A percentile compares a stretch with the other conserved stretches of the same genome.
Conservation (phyloP, 2,329 filamentous ascomycete species). For the Cytospora piceae region DNA sequence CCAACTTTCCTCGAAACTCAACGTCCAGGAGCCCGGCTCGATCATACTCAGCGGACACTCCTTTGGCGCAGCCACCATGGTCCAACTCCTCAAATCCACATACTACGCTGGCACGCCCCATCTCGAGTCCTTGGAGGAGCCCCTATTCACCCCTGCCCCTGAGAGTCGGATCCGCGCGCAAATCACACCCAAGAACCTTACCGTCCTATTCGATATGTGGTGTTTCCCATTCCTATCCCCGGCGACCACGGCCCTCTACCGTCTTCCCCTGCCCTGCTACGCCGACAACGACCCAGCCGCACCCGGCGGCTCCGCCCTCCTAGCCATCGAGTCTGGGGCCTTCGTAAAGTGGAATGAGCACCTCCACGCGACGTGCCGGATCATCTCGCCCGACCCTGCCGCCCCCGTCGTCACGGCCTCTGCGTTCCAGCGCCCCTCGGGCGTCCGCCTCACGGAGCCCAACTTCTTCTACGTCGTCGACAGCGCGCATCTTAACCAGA, state of each 20-base stretch:
- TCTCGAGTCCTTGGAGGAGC: constrained; percentile 52
- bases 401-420: constrained; percentile 46
- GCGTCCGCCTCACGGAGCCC: constrained; percentile 53
- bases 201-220: constrained; percentile 81
- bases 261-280: constrained; percentile 75
- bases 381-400: constrained; percentile 62
- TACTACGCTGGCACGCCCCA: constrained; percentile 64
- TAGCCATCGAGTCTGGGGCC: constrained; percentile 74
- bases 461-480: constrained; percentile 74
- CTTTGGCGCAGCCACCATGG: constrained; percentile 74
- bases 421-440: constrained; percentile 48
- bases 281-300: constrained; percentile 58
- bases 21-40: constrained; percentile 71
- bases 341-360: constrained; percentile 81
- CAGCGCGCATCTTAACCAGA: constrained; percentile 82
- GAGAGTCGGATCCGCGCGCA: constrained; percentile 64
- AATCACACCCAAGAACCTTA: constrained; percentile 67
- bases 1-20: constrained; percentile 64
- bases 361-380: constrained; percentile 67
- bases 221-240: constrained; percentile 71
- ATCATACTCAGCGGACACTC: constrained; percentile 80
- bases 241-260: constrained; percentile 65
- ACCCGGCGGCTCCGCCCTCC: constrained; percentile 60
- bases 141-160: constrained; percentile 63
- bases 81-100: constrained; percentile 79